Conservation (phyloP, 1,284 basidiomycete genomes). For the Pseudozyma thailandica region DNA sequence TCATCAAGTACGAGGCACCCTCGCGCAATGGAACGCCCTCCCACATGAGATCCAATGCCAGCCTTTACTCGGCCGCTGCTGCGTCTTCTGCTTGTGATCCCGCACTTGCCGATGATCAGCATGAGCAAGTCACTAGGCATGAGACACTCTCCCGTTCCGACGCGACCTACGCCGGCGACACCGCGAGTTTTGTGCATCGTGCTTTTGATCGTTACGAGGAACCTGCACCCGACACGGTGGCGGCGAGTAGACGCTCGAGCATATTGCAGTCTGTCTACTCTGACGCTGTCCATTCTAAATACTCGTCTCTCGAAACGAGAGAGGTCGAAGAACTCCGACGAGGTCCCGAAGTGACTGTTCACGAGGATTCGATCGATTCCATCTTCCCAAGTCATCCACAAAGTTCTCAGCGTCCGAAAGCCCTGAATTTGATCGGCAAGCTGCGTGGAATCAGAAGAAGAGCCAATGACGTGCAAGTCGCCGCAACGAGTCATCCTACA, state of each 20-base stretch:
- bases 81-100: no score
- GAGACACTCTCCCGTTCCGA: no score
- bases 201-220: conserved; percentile 13
- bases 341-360: conserved; percentile 10
- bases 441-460: conserved; percentile 7
- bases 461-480: background rate
- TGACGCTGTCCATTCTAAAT: conserved; percentile 1
- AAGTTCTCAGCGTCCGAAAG: conserved; percentile 5
- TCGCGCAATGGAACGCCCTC: no score
- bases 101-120: no score
- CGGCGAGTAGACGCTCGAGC: conserved; percentile 1
- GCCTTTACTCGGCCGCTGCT: no score
- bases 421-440: conserved; percentile 17
- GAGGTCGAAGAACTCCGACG: conserved; percentile 14
- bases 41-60: no score
- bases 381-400: conserved; percentile 4
- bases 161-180: background rate
- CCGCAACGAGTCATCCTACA: no score
- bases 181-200: conserved; percentile 2
- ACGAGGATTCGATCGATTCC: conserved; percentile 4
- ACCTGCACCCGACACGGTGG: background rate
- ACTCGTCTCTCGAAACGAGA: conserved; percentile 7
- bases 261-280: conserved; percentile 10
- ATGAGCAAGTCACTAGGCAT: no score
- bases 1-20: no score